Conservation (phyloP, 306 rosid species). For the Fragaria ananassa region DNA sequence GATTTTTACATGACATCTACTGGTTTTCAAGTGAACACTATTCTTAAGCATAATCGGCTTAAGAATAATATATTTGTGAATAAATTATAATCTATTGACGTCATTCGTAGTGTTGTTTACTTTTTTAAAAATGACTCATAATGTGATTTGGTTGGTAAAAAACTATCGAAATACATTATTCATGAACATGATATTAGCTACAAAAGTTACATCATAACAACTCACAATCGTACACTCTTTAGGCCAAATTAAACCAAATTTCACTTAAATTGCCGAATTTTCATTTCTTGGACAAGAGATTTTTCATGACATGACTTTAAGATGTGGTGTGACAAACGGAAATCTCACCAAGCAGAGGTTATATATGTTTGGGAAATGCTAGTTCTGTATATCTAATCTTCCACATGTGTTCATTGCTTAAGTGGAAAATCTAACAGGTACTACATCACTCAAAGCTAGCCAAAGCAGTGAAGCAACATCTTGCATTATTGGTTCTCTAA, state of each 20-base stretch:
- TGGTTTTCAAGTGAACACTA: too few species aligned
- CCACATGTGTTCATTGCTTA: not conserved
- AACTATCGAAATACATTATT: not conserved
- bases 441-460: not conserved
- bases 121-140: too few species aligned
- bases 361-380: not conserved
- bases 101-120: too few species aligned
- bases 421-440: not conserved
- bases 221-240: not conserved
- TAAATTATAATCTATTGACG: too few species aligned
- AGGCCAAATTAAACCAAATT: not conserved
- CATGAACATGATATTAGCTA: not conserved
- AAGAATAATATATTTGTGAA: too few species aligned
- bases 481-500: not conserved
- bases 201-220: not conserved
- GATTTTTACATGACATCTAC: too few species aligned
- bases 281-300: not conserved
- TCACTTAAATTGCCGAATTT: too few species aligned
- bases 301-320: not conserved
- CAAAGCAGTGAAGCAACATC: not conserved
- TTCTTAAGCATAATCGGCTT: too few species aligned
- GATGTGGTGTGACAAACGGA: too few species aligned
- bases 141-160: too few species aligned
- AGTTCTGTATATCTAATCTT: not conserved
- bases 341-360: too few species aligned